Evolutionary conservation across 1,284 basidiomycete species (phyloP), one percentile per base, ranked within the genome.

Genomic region (Leucoagaricus sp.): DNA sequence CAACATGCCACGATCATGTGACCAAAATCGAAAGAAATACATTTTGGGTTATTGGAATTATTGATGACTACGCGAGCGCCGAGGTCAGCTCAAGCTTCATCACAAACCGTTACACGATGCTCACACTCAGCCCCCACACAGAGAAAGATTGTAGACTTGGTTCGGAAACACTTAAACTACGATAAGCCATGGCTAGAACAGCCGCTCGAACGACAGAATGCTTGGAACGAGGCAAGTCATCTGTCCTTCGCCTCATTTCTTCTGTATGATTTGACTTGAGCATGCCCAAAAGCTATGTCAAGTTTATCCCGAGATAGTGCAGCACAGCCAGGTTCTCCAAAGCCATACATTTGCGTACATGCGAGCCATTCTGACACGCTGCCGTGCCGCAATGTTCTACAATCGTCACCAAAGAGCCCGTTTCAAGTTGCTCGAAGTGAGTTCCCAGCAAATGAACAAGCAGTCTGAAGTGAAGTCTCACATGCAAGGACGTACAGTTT

Each of bases 201-300:
- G 26, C 5, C 8, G 3, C 42, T 12, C 4, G 15, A 10, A 28
- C 41, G 23, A 8, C 26, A 53, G 15, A 7, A 26, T 21, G 31
- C 31, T 8, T 53, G 51, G 51, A 45, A 52, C 10, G 41, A 53
- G 51, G 51, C 46, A 8, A 6, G 29, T 36, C 10, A 13, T 4
- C 12, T 42, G 4, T 29, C 28, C 19, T 21, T 23, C 9, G 19
- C 4, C n/a, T 29, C 2, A 19, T 6, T 33, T 21, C 12, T 13
- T 2, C 31, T 33, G 6, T 13, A 29, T 3, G 6, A 13, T 15
- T 15, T 6, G 26, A 15, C 26, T n/a, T 23, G 17, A 13, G 21
- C 19, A 15, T 12, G 12, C 1, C 7, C 28, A 31, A 21, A 8
- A 53, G 41, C 17, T 53, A 9, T 45, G 51, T 17, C 6, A 25